Percentiles rank a stretch among this genome's conserved stretches.
phyloP scores from a whole-genome alignment of 371 early-diverging fungal genomes.

The Lichtheimia ornata region DNA sequence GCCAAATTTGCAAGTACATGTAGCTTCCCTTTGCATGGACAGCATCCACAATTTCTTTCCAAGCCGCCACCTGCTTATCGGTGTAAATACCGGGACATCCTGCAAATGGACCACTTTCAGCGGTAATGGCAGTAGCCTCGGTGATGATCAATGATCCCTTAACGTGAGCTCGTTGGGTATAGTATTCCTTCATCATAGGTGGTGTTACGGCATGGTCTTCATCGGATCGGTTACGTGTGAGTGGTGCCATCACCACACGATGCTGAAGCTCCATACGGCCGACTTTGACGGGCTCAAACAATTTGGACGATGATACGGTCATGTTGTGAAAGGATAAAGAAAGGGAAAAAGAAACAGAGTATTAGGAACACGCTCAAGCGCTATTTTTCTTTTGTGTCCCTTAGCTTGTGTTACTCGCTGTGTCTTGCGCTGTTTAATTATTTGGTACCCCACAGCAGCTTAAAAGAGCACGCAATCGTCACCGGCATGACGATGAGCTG shows the following conservation, averaged over 20 bases:
- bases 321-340: background rate
- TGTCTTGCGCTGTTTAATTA: too few relatives aligned
- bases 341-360: too few relatives aligned
- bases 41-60: constrained; percentile 59
- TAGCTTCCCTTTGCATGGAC: constrained; percentile 60
- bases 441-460: too few relatives aligned
- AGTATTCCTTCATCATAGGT: constrained; percentile 51
- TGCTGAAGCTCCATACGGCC: constrained; percentile 37
- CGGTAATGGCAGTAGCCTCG: constrained; percentile 56
- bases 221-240: constrained; percentile 51
- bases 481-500: too few relatives aligned
- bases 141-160: constrained; percentile 57
- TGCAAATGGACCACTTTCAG: constrained; percentile 37
- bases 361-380: too few relatives aligned
- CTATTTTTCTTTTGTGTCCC: too few relatives aligned
- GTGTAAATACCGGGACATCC: constrained; percentile 52
- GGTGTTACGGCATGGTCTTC: constrained; percentile 34
- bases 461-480: too few relatives aligned
- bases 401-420: too few relatives aligned
- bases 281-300: constrained; percentile 33
- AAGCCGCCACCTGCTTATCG: constrained; percentile 53
- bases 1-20: constrained; percentile 55
- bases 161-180: constrained; percentile 54
- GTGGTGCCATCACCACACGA: constrained; percentile 56
- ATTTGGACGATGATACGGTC: constrained; percentile 8